phyloP scores from a whole-genome alignment of 2,329 filamentous ascomycete genomes.

The Plenodomus tracheiphilus region DNA sequence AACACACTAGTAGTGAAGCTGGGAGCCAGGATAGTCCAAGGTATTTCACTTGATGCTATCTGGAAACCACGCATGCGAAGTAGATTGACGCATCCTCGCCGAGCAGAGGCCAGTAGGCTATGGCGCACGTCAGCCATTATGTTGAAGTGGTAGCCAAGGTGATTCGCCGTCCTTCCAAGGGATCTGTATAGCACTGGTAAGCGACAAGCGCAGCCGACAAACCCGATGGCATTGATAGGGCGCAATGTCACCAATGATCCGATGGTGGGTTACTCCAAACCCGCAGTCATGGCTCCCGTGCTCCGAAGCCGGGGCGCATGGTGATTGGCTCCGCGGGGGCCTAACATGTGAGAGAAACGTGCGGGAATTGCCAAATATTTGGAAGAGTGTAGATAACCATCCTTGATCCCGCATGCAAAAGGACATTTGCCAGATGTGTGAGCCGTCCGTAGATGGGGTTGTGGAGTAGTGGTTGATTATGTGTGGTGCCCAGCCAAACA shows the following conservation, averaged over 20 bases:
- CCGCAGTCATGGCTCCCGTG: constrained; percentile 19
- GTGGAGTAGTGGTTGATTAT: constrained; percentile 10
- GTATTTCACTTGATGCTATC: background rate
- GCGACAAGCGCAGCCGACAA: background rate
- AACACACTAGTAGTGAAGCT: no score
- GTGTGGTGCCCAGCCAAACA: constrained; percentile 8
- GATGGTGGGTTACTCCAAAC: constrained; percentile 23
- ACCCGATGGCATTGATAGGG: constrained; percentile 18
- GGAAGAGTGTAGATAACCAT: constrained; percentile 24
- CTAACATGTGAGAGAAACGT: constrained; percentile 15
- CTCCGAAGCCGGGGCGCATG: constrained; percentile 33
- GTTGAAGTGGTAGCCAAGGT: constrained; percentile 1
- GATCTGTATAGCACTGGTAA: background rate
- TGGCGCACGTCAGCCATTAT: background rate
- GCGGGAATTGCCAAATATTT: constrained; percentile 20
- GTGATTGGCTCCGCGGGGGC: constrained; percentile 23
- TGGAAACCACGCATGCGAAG: background rate
- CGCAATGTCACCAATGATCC: constrained; percentile 10
- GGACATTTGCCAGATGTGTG: background rate
- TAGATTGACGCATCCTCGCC: no score
- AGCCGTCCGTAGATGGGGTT: constrained; percentile 2
- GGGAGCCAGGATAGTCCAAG: no score
- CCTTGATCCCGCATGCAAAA: constrained; percentile 13
- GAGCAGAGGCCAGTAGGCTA: no score
- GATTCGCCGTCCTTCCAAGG: constrained; percentile 4